phyloP scores from a whole-genome alignment of 2,329 filamentous ascomycete genomes.

The Emergomyces africanus region DNA sequence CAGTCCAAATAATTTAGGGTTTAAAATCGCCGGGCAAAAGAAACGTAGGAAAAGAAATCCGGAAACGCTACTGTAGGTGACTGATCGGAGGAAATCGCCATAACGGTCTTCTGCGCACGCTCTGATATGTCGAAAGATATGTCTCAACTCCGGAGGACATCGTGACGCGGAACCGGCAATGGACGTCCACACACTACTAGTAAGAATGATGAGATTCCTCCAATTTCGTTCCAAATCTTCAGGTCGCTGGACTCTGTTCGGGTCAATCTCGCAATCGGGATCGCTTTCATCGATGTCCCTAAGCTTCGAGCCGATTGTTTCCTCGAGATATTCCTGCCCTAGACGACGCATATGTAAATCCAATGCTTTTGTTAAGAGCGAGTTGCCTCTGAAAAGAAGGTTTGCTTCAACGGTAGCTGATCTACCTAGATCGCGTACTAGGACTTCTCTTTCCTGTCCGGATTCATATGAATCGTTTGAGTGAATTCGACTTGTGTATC shows the following conservation, averaged over 20 bases:
- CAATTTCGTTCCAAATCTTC: conserved; percentile 77
- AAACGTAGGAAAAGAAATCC: conserved; percentile 91
- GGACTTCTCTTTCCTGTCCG: conserved; percentile 44
- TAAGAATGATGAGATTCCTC: conserved; percentile 61
- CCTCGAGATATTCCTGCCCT: conserved; percentile 84
- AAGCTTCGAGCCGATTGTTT: conserved; percentile 73
- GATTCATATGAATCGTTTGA: conserved; percentile 47
- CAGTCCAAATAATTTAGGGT: conserved; percentile 84
- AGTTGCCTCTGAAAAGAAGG: conserved; percentile 88
- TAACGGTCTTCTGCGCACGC: conserved; percentile 91
- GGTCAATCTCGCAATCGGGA: conserved; percentile 89
- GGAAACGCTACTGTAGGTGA: conserved; percentile 86
- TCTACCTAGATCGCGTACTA: conserved; percentile 51
- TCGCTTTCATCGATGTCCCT: conserved; percentile 82
- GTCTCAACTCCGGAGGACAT: conserved; percentile 67
- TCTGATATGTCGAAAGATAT: conserved; percentile 80
- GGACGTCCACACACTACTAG: conserved; percentile 72
- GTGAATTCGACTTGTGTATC: conserved; percentile 51
- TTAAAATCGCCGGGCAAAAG: conserved; percentile 91
- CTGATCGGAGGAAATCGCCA: conserved; percentile 78
- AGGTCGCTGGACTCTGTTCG: conserved; percentile 53
- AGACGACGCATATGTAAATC: conserved; percentile 93
- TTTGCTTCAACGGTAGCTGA: conserved; percentile 70
- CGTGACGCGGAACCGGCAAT: conserved; percentile 63
- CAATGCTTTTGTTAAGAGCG: conserved; percentile 79